Evolutionary conservation across 495 filamentous ascomycete genomes (phyloP).

Genomic region (Tirmania nivea): DNA sequence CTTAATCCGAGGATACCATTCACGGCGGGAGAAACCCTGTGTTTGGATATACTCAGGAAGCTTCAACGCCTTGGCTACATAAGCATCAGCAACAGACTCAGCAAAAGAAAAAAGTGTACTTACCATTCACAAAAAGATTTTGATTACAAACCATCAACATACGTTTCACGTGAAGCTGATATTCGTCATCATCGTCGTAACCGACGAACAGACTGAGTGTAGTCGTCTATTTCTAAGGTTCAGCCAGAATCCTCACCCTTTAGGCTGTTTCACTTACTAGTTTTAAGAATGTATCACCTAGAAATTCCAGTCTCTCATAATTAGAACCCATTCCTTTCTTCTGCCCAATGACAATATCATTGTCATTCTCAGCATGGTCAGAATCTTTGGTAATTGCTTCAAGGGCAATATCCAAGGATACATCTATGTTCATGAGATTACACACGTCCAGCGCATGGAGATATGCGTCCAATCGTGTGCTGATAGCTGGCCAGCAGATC

Average conservation of each 20-base stretch:
- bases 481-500: constrained; percentile 60
- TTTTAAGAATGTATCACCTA: constrained; percentile 88
- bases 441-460: constrained; percentile 60
- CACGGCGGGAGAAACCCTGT: constrained; percentile 46
- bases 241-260: too few species aligned
- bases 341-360: constrained; percentile 45
- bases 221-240: constrained; percentile 31
- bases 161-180: constrained; percentile 67
- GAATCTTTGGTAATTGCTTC: constrained; percentile 92
- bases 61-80: constrained; percentile 35
- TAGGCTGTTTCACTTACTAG: constrained; percentile 26
- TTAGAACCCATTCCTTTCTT: constrained; percentile 87
- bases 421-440: constrained; percentile 31
- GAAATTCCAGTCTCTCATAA: constrained; percentile 85
- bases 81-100: background rate
- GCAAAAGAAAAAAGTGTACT: background rate
- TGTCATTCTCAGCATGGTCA: constrained; percentile 67
- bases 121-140: constrained; percentile 48
- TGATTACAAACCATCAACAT: constrained; percentile 87
- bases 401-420: constrained; percentile 50
- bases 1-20: constrained; percentile 21
- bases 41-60: constrained; percentile 65
- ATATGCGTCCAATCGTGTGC: constrained; percentile 60
- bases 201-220: constrained; percentile 61
- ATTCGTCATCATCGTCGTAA: constrained; percentile 61